phyloP scores from a whole-genome alignment of 2,329 filamentous ascomycete genomes.

The Claviceps lovelessii region DNA sequence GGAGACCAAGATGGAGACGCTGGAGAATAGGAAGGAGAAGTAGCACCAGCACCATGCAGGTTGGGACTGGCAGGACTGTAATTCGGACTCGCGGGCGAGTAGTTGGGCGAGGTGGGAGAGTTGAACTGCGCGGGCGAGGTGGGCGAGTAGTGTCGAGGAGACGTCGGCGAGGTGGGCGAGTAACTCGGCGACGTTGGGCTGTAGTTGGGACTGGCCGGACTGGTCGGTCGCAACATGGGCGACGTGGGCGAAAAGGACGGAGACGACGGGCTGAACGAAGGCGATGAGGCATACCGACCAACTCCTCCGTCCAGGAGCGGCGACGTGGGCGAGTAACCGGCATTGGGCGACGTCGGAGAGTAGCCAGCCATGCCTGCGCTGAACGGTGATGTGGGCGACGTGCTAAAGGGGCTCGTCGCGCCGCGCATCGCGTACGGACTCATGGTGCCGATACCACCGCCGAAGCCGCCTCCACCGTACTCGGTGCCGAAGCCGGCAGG shows the following conservation, averaged over 20 bases:
- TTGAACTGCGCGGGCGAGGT: conserved; percentile 63
- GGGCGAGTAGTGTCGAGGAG: conserved; percentile 43
- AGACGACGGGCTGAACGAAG: conserved; percentile 48
- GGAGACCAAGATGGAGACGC: conserved; percentile 68
- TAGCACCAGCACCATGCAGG: conserved; percentile 27
- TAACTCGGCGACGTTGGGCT: conserved; percentile 53
- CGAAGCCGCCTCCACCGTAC: conserved; percentile 39
- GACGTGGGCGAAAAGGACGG: conserved; percentile 51
- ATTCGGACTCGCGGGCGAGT: conserved; percentile 55
- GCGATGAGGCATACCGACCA: conserved; percentile 41
- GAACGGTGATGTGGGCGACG: conserved; percentile 53
- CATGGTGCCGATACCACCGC: conserved; percentile 26
- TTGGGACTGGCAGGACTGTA: conserved; percentile 57
- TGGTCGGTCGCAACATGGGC: conserved; percentile 40
- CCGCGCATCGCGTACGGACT: conserved; percentile 51
- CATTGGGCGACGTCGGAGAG: conserved; percentile 63
- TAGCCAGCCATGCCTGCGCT: conserved; percentile 44
- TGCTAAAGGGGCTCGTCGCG: conserved; percentile 63
- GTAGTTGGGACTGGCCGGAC: conserved; percentile 45
- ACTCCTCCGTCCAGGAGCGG: conserved; percentile 43
- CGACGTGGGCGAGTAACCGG: conserved; percentile 63
- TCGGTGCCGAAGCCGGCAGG: conserved; percentile 51
- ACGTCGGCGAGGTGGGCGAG: conserved; percentile 46
- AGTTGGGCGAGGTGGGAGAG: conserved; percentile 60
- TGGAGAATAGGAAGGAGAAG: conserved; percentile 50